Conservation (phyloP, 176 grass and related monocot genomes). For the Oryza rufipogon region DNA sequence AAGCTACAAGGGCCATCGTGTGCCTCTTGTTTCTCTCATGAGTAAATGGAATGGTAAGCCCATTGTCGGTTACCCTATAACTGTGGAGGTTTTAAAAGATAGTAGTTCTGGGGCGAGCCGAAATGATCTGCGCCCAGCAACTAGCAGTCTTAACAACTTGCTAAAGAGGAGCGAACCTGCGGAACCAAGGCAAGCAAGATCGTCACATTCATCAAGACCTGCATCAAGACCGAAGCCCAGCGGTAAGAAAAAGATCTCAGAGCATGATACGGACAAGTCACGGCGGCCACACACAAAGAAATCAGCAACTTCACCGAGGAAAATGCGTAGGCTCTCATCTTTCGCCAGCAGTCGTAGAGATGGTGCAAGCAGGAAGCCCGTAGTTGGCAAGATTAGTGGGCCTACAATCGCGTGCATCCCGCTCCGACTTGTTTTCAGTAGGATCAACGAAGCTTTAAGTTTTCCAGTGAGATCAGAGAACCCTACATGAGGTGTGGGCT, state of each 20-base stretch:
- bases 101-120: conserved; percentile 42
- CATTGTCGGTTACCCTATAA: conserved; percentile 76
- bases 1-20: conserved; percentile 67
- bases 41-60: conserved; percentile 92
- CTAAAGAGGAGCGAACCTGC: conserved; percentile 54
- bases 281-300: conserved; percentile 71
- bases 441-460: conserved; percentile 88
- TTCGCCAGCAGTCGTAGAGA: conserved; percentile 67
- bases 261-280: conserved; percentile 58
- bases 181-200: conserved; percentile 44
- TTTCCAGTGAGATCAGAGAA: conserved; percentile 69
- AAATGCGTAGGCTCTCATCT: conserved; percentile 95
- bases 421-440: conserved; percentile 94
- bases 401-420: conserved; percentile 77
- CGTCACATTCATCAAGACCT: conserved; percentile 47
- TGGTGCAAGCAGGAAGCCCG: conserved; percentile 47
- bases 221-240: conserved; percentile 39
- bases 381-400: conserved; percentile 61
- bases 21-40: conserved; percentile 89
- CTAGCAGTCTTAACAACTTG: conserved; percentile 52
- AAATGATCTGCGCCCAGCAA: conserved; percentile 39
- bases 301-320: conserved; percentile 74
- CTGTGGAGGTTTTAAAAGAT: conserved; percentile 72
- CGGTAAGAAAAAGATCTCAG: conserved; percentile 41
- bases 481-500: conserved; percentile 39